These are phyloP conservation scores for Gentiana straminea DNA, from an alignment of 257 asterid species.

Conservation along the genomic window DNA sequence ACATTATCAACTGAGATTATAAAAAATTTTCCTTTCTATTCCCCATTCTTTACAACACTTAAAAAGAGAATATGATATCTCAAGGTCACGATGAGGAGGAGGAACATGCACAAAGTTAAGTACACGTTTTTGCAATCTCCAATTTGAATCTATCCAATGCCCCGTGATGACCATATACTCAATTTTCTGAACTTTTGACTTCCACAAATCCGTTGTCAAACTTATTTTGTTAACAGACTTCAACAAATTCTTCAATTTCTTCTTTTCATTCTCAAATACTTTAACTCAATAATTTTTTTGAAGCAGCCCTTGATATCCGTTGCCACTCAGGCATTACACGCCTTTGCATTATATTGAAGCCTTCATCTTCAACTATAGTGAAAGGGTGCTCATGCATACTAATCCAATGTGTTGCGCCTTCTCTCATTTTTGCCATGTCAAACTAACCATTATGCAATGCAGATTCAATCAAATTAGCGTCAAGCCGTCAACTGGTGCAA, in stretches of 20 bases:
- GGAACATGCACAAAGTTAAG: slow-evolving; percentile 2
- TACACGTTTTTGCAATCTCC: neutral
- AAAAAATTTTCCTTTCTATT: too few relatives aligned
- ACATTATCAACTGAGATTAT: too few relatives aligned
- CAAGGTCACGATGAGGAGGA: neutral
- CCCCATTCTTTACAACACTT: too few relatives aligned
- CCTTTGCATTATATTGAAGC: slow-evolving; percentile 1
- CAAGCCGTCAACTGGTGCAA: too few relatives aligned
- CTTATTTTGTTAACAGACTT: too few relatives aligned
- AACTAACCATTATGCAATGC: neutral
- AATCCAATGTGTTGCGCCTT: too few relatives aligned
- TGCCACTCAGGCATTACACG: neutral
- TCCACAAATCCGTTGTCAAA: too few relatives aligned
- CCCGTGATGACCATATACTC: neutral
- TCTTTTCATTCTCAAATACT: slow-evolving; percentile 1
- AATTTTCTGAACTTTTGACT: too few relatives aligned
- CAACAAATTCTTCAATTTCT: too few relatives aligned
- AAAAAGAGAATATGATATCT: neutral
- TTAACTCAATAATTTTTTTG: neutral
- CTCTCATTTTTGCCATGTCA: neutral
- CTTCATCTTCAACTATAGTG: neutral
- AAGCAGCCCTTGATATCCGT: neutral
- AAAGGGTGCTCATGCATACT: neutral
- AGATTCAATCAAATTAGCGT: too few relatives aligned
- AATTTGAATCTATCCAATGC: neutral